These are phyloP conservation scores for Arthromyces matolae DNA, from an alignment of 768 basidiomycete genomes.

Conservation along the genomic window DNA sequence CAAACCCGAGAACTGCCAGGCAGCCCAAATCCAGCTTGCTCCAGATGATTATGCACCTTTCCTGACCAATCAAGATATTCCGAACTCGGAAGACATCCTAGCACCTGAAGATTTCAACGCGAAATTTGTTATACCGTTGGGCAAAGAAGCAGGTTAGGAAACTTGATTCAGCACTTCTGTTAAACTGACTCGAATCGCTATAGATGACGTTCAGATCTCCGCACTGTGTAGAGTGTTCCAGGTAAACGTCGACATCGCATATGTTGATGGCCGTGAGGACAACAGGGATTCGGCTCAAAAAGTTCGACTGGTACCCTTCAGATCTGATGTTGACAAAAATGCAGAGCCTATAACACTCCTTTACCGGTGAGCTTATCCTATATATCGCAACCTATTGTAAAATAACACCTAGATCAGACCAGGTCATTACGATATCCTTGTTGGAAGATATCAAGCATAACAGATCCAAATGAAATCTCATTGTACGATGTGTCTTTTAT, in stretches of 20 bases:
- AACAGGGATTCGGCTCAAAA: slow-evolving; percentile 15
- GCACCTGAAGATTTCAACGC: slow-evolving; percentile 67
- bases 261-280: slow-evolving; percentile 62
- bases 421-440: slow-evolving; percentile 83
- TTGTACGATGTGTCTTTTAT: no score
- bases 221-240: slow-evolving; percentile 69
- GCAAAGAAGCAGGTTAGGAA: slow-evolving; percentile 68
- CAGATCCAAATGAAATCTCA: not conserved
- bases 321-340: slow-evolving; percentile 39
- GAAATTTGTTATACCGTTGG: slow-evolving; percentile 70
- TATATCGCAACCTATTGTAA: not conserved
- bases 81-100: slow-evolving; percentile 60
- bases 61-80: slow-evolving; percentile 52
- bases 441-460: slow-evolving; percentile 3
- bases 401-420: slow-evolving; percentile 44
- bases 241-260: slow-evolving; percentile 70
- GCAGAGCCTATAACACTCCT: slow-evolving; percentile 61
- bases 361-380: slow-evolving; percentile 53
- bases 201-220: slow-evolving; percentile 79
- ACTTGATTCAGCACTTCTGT: not conserved
- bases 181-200: not conserved
- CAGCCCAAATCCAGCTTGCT: slow-evolving; percentile 72
- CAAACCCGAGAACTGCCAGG: slow-evolving; percentile 25
- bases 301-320: slow-evolving; percentile 68
- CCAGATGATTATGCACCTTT: slow-evolving; percentile 63